A percentile compares a stretch with the other conserved stretches of the same genome.
Evolutionary conservation across 2,329 filamentous ascomycete species (phyloP).

Genomic region (Rhexocercosporidium sp.): DNA sequence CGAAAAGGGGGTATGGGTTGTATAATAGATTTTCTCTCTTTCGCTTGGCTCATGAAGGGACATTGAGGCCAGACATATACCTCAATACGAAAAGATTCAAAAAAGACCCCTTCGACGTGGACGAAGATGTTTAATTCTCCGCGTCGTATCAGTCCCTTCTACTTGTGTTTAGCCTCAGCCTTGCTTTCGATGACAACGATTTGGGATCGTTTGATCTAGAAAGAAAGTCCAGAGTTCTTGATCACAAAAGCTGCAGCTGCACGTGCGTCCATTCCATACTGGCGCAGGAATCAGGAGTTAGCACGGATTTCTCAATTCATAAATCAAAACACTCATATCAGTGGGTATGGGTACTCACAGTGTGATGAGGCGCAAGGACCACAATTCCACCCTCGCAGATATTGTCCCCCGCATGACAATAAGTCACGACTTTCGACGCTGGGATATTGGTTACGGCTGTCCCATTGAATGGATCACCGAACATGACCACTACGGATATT

Average conservation of each 20-base stretch:
- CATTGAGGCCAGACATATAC: too few relatives aligned
- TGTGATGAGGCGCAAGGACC: background rate
- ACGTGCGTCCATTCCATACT: background rate
- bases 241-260: background rate
- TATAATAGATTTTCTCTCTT: too few relatives aligned
- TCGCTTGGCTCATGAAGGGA: too few relatives aligned
- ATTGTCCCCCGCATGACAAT: slow-evolving; percentile 1
- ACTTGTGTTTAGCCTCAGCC: too few relatives aligned
- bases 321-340: background rate
- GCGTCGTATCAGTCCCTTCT: too few relatives aligned
- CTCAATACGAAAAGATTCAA: too few relatives aligned
- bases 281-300: too few relatives aligned
- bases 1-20: too few relatives aligned
- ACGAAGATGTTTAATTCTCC: too few relatives aligned
- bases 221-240: background rate
- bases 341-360: background rate
- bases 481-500: background rate
- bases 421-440: background rate
- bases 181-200: too few relatives aligned
- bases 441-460: background rate
- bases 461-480: slow-evolving; percentile 5
- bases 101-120: too few relatives aligned
- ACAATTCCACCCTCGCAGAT: slow-evolving; percentile 4
- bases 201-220: background rate
- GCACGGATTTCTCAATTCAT: too few relatives aligned